Base-by-base conservation (phyloP, 176 grass and related monocot species). In the Microstegium vimineum region DNA sequence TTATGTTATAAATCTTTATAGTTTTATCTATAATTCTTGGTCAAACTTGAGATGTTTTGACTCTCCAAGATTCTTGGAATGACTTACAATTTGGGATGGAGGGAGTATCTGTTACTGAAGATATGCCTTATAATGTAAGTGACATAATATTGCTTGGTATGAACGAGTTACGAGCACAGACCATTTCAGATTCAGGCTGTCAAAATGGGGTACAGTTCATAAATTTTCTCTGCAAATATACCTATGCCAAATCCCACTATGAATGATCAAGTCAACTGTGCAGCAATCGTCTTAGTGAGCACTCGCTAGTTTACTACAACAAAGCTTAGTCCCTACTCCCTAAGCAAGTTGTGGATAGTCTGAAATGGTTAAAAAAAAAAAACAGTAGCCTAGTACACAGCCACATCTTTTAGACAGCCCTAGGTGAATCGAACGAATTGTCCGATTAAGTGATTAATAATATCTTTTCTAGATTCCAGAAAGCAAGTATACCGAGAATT, bases 401-500 rank as follows among this genome's bases (percentile, higher is more conserved):
- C 36, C n/a, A n/a, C n/a, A n/a, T n/a, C n/a, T n/a, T n/a, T n/a
- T n/a, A n/a, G n/a, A 22, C 10, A 56, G 37, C 36, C 20, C 20
- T 9, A 46, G n/a, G 28, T 84, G 16, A 74, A 67, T 79, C 37
- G 17, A 83, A 85, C 2, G 12, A 77, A 85, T 62, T 77, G 2
- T 36, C 13, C 25, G 12, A 57, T 9, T 42, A 41, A 13, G 33
- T 18, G 12, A 32, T 56, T 79, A 23, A 20, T 79, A 23, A 11
- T 31, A 25, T 26, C 11, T 82, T 72, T 35, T 36, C 10, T 71
- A 18, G 1, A 76, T 17, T 37, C 25, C 16, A 4, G 35, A 41
- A 83, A 77, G 22, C 32, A 77, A 30, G 81, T 36, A 66, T 69
- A 34, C 23, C 41, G n/a, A 56, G 56, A n/a, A n/a, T n/a, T n/a